Evolutionary conservation across 2,329 filamentous ascomycete genomes (phyloP).

Genomic region (Thermothelomyces thermophilus): DNA sequence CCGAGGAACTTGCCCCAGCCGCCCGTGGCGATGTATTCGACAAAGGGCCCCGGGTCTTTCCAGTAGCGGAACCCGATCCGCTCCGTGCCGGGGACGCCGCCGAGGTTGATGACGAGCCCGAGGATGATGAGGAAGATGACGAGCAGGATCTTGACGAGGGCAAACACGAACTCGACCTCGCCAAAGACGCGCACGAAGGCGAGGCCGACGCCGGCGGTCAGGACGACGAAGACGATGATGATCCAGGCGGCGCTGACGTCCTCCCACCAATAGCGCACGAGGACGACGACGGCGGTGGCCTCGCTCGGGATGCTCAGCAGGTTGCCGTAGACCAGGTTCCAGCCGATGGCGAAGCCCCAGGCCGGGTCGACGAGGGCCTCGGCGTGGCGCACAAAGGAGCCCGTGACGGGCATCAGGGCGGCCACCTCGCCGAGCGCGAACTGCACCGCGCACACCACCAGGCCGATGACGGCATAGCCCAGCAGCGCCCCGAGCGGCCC

Average conservation of each 20-base stretch:
- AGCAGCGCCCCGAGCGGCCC: constrained; percentile 43
- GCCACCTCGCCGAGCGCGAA: constrained; percentile 55
- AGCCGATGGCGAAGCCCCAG: constrained; percentile 46
- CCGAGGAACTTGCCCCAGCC: constrained; percentile 40
- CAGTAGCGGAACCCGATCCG: constrained; percentile 69
- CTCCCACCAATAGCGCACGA: constrained; percentile 56
- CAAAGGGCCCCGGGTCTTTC: constrained; percentile 59
- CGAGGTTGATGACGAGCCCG: constrained; percentile 66
- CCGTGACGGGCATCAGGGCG: constrained; percentile 55
- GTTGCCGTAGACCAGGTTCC: constrained; percentile 51
- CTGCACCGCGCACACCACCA: constrained; percentile 51
- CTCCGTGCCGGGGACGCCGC: constrained; percentile 57
- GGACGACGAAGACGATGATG: constrained; percentile 45
- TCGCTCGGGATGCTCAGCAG: constrained; percentile 50
- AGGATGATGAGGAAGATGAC: constrained; percentile 71
- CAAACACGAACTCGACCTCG: constrained; percentile 66
- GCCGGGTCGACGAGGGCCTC: constrained; percentile 57
- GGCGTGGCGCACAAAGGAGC: constrained; percentile 54
- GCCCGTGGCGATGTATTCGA: constrained; percentile 42
- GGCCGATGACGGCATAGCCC: constrained; percentile 49
- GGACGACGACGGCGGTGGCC: constrained; percentile 55
- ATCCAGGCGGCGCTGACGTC: constrained; percentile 48
- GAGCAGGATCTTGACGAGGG: constrained; percentile 69
- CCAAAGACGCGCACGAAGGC: constrained; percentile 54
- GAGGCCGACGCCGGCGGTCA: constrained; percentile 52